These are phyloP conservation scores for Bryoglossum gracile DNA, from an alignment of 495 filamentous ascomycete species.

Conservation along the genomic window DNA sequence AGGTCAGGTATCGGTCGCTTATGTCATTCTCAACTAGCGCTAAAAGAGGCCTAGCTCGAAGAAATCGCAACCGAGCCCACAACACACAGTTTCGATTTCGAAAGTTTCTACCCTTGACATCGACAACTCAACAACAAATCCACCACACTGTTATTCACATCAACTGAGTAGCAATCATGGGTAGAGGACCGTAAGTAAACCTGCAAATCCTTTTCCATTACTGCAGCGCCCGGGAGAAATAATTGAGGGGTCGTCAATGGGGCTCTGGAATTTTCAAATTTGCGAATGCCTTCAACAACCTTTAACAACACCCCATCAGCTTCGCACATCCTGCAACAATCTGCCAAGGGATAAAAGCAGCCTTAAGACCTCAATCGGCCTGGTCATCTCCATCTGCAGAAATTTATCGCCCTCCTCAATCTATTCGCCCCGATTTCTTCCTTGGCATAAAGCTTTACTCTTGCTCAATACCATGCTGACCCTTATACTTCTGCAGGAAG, in stretches of 20 bases:
- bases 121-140: constrained; percentile 22
- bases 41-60: neutral
- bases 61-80: neutral
- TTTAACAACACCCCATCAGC: neutral
- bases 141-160: constrained; percentile 12
- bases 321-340: neutral
- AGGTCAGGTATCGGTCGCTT: neutral
- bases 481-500: constrained; percentile 53
- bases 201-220: neutral
- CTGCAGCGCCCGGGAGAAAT: neutral
- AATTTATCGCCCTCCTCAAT: neutral
- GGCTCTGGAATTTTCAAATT: neutral
- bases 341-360: no score
- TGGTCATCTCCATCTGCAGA: neutral
- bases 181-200: constrained; percentile 24
- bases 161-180: constrained; percentile 21
- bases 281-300: no score
- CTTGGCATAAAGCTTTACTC: neutral
- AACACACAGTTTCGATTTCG: neutral
- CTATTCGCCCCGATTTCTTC: neutral
- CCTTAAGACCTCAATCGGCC: neutral
- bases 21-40: neutral
- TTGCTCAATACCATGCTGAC: constrained; percentile 6
- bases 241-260: neutral
- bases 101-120: neutral